Conservation (phyloP, 805 yeast species). For the Suhomyces pyralidae region DNA sequence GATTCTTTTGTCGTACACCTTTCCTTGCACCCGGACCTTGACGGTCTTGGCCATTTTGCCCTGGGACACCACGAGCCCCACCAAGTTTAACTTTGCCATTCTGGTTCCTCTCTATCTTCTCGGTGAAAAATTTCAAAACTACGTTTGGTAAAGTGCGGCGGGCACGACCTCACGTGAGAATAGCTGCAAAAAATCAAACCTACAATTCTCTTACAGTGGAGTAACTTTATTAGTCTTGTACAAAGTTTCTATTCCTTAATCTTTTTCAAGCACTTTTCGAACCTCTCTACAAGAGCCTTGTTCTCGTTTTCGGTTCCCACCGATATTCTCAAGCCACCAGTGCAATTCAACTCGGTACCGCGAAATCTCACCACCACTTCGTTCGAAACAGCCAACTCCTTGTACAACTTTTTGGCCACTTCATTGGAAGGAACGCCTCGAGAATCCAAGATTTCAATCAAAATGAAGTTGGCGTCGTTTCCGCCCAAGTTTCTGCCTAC, state of each 20-base stretch:
- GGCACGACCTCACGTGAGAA: neutral
- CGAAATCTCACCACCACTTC: constrained; percentile 87
- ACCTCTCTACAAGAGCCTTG: constrained; percentile 47
- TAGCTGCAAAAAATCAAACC: neutral
- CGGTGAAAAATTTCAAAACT: neutral
- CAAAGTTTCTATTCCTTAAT: no score
- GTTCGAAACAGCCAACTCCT: constrained; percentile 63
- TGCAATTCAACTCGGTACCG: constrained; percentile 87
- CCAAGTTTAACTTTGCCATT: constrained; percentile 88
- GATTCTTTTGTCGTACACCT: constrained; percentile 65
- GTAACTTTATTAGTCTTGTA: no score
- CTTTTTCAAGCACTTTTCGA: constrained; percentile 24
- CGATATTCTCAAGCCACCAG: constrained; percentile 83
- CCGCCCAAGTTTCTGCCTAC: constrained; percentile 81
- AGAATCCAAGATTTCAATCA: constrained; percentile 65
- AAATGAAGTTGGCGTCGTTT: constrained; percentile 78
- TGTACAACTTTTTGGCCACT: constrained; percentile 65
- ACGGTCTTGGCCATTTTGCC: constrained; percentile 96
- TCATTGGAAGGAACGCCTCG: constrained; percentile 64
- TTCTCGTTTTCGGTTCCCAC: constrained; percentile 84
- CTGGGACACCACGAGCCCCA: constrained; percentile 92
- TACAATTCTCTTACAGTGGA: no score
- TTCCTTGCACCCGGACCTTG: constrained; percentile 82
- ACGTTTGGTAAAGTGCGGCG: no score
- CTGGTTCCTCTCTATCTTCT: neutral